Percentiles rank a stretch among this genome's conserved stretches.
phyloP scores from a whole-genome alignment of 148 eudicot species.

The Bassia scoparia region DNA sequence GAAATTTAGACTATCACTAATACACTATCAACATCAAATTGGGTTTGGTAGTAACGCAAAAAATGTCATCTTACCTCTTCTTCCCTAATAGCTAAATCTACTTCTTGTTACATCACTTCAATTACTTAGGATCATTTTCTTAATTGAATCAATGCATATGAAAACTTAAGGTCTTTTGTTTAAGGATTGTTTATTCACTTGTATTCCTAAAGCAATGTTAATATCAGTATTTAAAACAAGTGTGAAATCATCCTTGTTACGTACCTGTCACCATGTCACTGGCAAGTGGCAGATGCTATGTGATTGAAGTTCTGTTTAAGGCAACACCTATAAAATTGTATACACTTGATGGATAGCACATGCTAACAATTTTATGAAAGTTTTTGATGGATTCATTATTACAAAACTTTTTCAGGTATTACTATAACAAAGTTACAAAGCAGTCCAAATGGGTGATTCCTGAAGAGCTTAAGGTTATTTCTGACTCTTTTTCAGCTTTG shows the following conservation, averaged over 20 bases:
- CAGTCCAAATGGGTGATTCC: constrained; percentile 91
- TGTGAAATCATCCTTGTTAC: not conserved
- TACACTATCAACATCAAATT: not conserved
- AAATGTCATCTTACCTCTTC: not conserved
- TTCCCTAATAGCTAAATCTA: not conserved
- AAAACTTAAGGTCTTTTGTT: not conserved
- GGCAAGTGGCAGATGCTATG: no score
- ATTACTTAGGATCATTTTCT: not conserved
- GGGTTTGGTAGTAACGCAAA: not conserved
- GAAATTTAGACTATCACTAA: no score
- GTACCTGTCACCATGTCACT: not conserved
- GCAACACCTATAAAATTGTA: not conserved
- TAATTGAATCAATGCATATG: not conserved
- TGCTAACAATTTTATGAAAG: not conserved
- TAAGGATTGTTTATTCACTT: not conserved
- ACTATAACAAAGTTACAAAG: constrained; percentile 69
- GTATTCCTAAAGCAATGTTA: not conserved
- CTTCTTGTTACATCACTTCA: not conserved
- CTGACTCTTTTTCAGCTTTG: constrained; percentile 7
- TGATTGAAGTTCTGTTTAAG: not conserved
- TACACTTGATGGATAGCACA: not conserved
- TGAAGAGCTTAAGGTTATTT: constrained; percentile 75
- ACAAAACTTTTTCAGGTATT: constrained; percentile 52
- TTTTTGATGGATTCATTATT: not conserved
- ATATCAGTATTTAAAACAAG: not conserved